These are phyloP conservation scores for Paramecium pentaurelia DNA, from an alignment of 73 alveolate species.

Conservation along the genomic window DNA sequence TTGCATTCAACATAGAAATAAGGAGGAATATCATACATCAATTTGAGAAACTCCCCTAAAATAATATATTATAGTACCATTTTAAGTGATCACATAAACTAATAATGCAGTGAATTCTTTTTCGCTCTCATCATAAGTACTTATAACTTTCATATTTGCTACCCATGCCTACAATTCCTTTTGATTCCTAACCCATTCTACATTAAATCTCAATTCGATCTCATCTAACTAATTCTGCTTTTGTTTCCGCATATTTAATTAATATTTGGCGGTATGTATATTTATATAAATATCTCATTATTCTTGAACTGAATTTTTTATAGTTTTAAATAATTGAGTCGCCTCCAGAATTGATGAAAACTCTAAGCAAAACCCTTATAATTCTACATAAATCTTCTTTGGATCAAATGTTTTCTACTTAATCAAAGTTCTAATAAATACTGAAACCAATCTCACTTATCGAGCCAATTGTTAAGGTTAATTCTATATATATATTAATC, in stretches of 20 bases:
- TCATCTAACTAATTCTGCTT: slow-evolving; percentile 12
- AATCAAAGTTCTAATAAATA: neutral
- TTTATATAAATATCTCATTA: neutral
- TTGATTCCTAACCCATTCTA: slow-evolving; percentile 5
- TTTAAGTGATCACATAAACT: slow-evolving; percentile 66
- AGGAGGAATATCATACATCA: slow-evolving; percentile 84
- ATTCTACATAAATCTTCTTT: neutral
- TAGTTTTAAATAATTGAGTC: neutral
- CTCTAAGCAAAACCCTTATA: neutral
- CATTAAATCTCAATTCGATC: slow-evolving; percentile 16
- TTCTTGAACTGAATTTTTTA: neutral
- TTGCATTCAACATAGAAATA: slow-evolving; percentile 87
- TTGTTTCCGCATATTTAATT: neutral
- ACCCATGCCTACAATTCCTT: slow-evolving; percentile 60
- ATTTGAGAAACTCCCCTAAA: slow-evolving; percentile 68
- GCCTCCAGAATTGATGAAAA: neutral
- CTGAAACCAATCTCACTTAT: neutral
- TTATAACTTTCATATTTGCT: slow-evolving; percentile 70
- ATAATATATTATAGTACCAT: slow-evolving; percentile 50
- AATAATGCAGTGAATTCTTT: slow-evolving; percentile 72
- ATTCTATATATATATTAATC: neutral
- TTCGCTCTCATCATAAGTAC: slow-evolving; percentile 65
- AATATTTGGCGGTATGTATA: slow-evolving; percentile 10
- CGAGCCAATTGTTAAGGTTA: neutral
- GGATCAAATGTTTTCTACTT: neutral